Evolutionary conservation across 176 grass and related monocot species (phyloP).

Genomic region (Themeda triandra): DNA sequence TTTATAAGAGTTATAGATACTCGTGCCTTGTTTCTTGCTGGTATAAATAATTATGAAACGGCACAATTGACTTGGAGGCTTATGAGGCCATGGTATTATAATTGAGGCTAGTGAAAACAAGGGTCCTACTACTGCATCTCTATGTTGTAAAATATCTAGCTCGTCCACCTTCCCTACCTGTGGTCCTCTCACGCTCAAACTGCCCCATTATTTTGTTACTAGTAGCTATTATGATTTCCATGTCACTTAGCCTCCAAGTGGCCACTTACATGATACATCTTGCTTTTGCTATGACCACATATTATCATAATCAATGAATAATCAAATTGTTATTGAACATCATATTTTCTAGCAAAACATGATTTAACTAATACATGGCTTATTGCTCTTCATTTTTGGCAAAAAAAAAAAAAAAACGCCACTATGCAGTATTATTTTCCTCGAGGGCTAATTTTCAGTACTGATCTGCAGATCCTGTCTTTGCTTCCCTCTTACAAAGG

Average conservation of each 20-base stretch:
- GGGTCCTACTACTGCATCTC: background rate
- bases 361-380: background rate
- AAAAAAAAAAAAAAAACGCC: background rate
- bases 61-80: background rate
- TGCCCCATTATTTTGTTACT: background rate
- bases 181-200: background rate
- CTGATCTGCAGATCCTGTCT: constrained; percentile 61
- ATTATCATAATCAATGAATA: background rate
- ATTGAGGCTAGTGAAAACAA: background rate
- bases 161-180: background rate
- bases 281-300: background rate
- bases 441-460: background rate
- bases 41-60: background rate
- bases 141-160: constrained; percentile 7
- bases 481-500: constrained; percentile 78
- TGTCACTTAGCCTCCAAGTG: background rate
- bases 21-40: background rate
- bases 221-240: background rate
- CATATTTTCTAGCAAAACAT: background rate
- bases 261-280: background rate
- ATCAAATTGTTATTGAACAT: background rate
- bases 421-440: background rate
- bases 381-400: background rate
- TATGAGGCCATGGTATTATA: background rate
- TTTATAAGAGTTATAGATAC: no score